Percentiles rank a stretch among this genome's conserved stretches.
Conservation (phyloP, 2,329 filamentous ascomycete species). For the Calcarisporium arbuscula region DNA sequence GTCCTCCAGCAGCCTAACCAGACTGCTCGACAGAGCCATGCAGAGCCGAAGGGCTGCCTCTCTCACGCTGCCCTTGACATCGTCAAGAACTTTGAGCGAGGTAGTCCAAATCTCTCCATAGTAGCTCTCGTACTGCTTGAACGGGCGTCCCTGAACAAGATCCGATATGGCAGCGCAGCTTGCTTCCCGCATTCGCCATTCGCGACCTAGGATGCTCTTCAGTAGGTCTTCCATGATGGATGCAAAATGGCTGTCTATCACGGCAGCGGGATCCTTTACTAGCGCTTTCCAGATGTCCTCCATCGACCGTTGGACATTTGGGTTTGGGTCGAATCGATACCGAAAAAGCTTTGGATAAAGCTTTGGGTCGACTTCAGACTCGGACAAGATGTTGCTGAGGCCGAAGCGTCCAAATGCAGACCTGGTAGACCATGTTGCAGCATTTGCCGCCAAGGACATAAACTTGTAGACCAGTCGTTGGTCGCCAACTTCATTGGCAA, state of each 20-base stretch:
- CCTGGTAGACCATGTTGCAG: slow-evolving; percentile 94
- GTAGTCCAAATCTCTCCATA: slow-evolving; percentile 79
- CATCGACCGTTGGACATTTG: slow-evolving; percentile 91
- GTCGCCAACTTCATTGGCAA: slow-evolving; percentile 95
- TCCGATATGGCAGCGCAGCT: slow-evolving; percentile 87
- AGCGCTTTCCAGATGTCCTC: slow-evolving; percentile 95
- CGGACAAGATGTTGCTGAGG: slow-evolving; percentile 83
- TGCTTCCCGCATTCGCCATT: slow-evolving; percentile 90
- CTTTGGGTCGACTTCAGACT: slow-evolving; percentile 83
- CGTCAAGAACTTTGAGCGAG: slow-evolving; percentile 86
- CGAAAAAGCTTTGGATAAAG: slow-evolving; percentile 92
- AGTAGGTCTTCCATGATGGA: slow-evolving; percentile 84
- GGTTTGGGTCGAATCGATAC: slow-evolving; percentile 91
- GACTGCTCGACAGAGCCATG: slow-evolving; percentile 73
- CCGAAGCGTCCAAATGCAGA: slow-evolving; percentile 94
- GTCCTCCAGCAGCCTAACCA: slow-evolving; percentile 80
- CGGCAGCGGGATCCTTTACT: slow-evolving; percentile 78
- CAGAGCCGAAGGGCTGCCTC: slow-evolving; percentile 75
- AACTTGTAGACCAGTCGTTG: slow-evolving; percentile 96
- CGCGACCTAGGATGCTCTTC: slow-evolving; percentile 77
- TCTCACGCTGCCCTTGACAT: slow-evolving; percentile 89
- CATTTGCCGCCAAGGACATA: slow-evolving; percentile 94
- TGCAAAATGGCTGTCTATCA: slow-evolving; percentile 77
- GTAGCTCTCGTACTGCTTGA: slow-evolving; percentile 73
- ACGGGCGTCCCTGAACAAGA: slow-evolving; percentile 73